Evolutionary conservation across 2,329 filamentous ascomycete species (phyloP).

Genomic region (Alternaria ethzedia): DNA sequence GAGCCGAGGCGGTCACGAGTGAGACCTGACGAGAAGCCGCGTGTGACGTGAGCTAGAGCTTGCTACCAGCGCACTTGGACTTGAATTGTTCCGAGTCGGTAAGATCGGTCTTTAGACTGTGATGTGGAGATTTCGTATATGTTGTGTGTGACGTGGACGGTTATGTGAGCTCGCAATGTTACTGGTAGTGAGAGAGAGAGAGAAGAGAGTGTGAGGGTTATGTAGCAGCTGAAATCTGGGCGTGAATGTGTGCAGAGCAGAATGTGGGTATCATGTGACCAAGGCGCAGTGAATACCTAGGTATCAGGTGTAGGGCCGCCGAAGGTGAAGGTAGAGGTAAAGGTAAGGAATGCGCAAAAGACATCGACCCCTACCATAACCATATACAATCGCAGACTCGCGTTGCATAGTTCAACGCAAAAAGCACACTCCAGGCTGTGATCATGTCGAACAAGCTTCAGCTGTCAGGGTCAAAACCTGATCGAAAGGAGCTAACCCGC

Average conservation of each 20-base stretch:
- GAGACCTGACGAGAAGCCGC: neutral
- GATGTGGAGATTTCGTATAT: neutral
- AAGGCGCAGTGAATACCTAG: too few species aligned
- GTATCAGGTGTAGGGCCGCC: too few species aligned
- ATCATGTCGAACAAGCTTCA: slow-evolving; percentile 10
- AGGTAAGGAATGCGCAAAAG: neutral
- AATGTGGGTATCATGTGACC: too few species aligned
- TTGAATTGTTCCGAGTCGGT: neutral
- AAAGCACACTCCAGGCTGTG: slow-evolving; percentile 23
- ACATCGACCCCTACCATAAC: neutral
- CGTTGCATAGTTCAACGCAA: slow-evolving; percentile 5
- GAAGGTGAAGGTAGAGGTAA: neutral
- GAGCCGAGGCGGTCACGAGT: neutral
- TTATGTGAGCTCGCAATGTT: neutral
- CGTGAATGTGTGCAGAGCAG: too few species aligned
- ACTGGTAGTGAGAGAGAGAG: too few species aligned
- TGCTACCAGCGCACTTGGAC: neutral
- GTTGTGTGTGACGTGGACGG: neutral
- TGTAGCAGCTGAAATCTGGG: too few species aligned
- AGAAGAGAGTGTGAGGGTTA: too few species aligned
- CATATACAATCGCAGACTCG: slow-evolving; percentile 7
- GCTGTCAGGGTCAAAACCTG: slow-evolving; percentile 9
- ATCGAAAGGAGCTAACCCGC: slow-evolving; percentile 15
- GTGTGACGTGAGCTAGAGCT: neutral
- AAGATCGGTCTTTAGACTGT: neutral